These are phyloP conservation scores for Spathaspora arborariae DNA, from an alignment of 805 yeast genomes.

Conservation along the genomic window DNA sequence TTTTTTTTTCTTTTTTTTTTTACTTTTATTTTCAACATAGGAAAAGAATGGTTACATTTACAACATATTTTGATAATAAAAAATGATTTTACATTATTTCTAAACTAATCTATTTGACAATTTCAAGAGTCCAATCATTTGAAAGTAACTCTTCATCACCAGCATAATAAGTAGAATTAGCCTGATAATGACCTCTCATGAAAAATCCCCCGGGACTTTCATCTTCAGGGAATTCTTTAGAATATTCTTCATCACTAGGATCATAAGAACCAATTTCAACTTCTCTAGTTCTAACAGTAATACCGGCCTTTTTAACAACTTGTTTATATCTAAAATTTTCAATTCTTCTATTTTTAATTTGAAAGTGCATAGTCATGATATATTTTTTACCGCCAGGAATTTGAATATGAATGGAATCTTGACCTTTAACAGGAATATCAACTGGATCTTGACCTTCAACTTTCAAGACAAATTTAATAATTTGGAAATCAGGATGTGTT, in stretches of 20 bases:
- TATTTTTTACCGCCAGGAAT: slow-evolving; percentile 38
- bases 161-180: slow-evolving; percentile 31
- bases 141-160: slow-evolving; percentile 25
- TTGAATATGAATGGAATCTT: slow-evolving; percentile 22
- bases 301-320: slow-evolving; percentile 32
- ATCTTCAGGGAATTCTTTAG: slow-evolving; percentile 28
- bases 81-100: too few relatives aligned
- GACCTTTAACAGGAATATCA: slow-evolving; percentile 25
- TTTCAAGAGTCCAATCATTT: slow-evolving; percentile 33
- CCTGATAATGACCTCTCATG: slow-evolving; percentile 30
- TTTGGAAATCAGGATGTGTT: slow-evolving; percentile 29
- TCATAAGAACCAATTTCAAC: slow-evolving; percentile 30
- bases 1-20: too few relatives aligned
- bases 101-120: slow-evolving; percentile 19
- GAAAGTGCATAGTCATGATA: slow-evolving; percentile 28
- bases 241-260: slow-evolving; percentile 32
- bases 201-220: slow-evolving; percentile 38
- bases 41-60: too few relatives aligned
- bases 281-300: slow-evolving; percentile 27
- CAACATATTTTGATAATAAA: too few relatives aligned
- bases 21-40: too few relatives aligned
- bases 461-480: slow-evolving; percentile 25
- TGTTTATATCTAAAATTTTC: slow-evolving; percentile 32
- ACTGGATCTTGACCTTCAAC: slow-evolving; percentile 27
- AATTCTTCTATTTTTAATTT: slow-evolving; percentile 24